phyloP scores from a whole-genome alignment of 768 basidiomycete genomes.

The Gautieria morchelliformis region DNA sequence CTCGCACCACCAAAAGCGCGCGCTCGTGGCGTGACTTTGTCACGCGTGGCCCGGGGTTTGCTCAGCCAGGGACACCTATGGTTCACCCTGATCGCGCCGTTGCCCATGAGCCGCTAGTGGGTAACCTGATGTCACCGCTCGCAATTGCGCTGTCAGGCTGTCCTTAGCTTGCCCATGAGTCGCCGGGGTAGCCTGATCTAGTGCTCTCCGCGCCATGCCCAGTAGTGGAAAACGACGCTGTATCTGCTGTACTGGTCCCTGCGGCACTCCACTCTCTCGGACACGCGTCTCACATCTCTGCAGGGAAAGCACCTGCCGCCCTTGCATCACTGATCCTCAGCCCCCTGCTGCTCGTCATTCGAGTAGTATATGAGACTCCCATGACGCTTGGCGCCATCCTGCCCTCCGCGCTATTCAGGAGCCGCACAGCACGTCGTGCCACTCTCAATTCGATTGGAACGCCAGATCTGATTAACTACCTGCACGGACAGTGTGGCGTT shows the following conservation, averaged over 20 bases:
- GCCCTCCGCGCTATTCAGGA: conserved; percentile 51
- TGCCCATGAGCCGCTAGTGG: too few relatives aligned
- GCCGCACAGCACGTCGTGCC: conserved; percentile 40
- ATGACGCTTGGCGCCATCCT: conserved; percentile 66
- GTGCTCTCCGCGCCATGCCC: too few relatives aligned
- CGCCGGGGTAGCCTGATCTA: too few relatives aligned
- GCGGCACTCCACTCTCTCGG: conserved; percentile 25
- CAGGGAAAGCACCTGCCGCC: conserved; percentile 61
- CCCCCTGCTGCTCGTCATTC: conserved; percentile 41
- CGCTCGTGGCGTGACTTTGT: too few relatives aligned
- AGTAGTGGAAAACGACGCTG: too few relatives aligned
- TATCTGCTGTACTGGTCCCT: conserved; percentile 52
- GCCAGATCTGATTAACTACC: not conserved
- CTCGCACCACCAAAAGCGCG: too few relatives aligned
- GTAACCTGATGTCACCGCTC: too few relatives aligned
- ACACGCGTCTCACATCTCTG: conserved; percentile 2
- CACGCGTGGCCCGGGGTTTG: too few relatives aligned
- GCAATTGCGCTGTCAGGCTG: too few relatives aligned
- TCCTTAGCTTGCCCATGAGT: too few relatives aligned
- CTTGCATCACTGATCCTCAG: conserved; percentile 52
- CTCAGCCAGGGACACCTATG: too few relatives aligned
- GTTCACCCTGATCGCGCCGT: too few relatives aligned
- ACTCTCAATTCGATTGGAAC: not conserved
- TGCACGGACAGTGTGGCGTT: conserved; percentile 51
- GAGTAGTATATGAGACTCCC: conserved; percentile 56